These are phyloP conservation scores for Colletotrichum eleusines DNA, from an alignment of 2,329 filamentous ascomycete genomes.

Conservation along the genomic window DNA sequence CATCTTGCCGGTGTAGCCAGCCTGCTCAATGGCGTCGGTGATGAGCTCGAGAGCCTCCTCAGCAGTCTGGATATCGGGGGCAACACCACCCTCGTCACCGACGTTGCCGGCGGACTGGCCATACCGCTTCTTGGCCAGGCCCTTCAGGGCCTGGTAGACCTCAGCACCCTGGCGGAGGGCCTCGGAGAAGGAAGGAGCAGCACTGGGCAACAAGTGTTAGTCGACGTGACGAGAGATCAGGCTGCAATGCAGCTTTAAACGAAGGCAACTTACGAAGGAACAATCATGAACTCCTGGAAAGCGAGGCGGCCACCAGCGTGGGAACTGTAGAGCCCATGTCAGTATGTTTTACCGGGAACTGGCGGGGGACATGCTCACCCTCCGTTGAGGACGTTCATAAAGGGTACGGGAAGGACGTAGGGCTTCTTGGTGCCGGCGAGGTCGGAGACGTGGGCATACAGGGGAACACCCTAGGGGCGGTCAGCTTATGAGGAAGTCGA, in stretches of 20 bases:
- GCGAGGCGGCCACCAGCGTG: conserved; percentile 96
- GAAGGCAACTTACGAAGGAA: conserved; percentile 73
- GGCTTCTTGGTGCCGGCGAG: conserved; percentile 92
- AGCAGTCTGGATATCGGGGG: conserved; percentile 96
- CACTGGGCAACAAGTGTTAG: conserved; percentile 57
- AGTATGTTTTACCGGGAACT: background rate
- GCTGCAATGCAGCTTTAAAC: background rate
- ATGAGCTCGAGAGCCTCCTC: conserved; percentile 98
- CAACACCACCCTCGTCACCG: conserved; percentile 99
- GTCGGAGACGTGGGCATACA: conserved; percentile 90
- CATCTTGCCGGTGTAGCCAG: conserved; percentile 95
- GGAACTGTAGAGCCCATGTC: conserved; percentile 65
- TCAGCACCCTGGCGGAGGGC: conserved; percentile 96
- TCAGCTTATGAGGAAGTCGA: conserved; percentile 13
- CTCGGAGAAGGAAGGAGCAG: conserved; percentile 92
- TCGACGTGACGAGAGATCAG: background rate
- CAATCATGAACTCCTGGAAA: conserved; percentile 98
- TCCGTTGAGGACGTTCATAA: conserved; percentile 95
- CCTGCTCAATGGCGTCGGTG: conserved; percentile 91
- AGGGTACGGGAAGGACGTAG: conserved; percentile 89
- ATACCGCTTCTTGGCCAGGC: conserved; percentile 98
- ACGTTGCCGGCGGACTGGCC: conserved; percentile 99
- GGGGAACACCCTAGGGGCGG: conserved; percentile 73
- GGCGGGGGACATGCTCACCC: conserved; percentile 54
- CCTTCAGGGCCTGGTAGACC: conserved; percentile 98